Evolutionary conservation across 129 eudicot species (phyloP).

Genomic region (Sambucus nigra): DNA sequence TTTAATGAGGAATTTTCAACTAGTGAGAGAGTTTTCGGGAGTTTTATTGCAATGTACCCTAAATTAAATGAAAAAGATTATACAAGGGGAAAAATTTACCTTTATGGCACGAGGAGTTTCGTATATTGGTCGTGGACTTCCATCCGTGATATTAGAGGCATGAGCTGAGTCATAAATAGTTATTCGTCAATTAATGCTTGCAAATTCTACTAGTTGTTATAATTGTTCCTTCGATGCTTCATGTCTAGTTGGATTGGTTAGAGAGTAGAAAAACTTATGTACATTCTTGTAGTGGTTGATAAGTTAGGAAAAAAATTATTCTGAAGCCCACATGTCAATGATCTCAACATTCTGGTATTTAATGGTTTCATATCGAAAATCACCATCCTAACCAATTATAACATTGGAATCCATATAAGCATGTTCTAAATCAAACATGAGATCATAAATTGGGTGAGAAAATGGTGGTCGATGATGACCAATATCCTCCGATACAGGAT

Average conservation of each 20-base stretch:
- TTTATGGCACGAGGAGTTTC: constrained; percentile 92
- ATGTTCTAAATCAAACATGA: constrained; percentile 27
- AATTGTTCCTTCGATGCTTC: constrained; percentile 66
- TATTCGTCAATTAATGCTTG: constrained; percentile 65
- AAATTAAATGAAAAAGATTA: no score
- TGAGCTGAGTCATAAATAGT: constrained; percentile 84
- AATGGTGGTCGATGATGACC: no score
- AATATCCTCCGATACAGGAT: no score
- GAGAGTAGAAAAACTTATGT: constrained; percentile 82
- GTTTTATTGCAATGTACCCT: no score
- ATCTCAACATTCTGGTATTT: constrained; percentile 60
- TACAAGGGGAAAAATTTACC: constrained; percentile 23
- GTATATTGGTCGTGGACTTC: constrained; percentile 68
- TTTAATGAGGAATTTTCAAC: no score
- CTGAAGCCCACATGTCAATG: constrained; percentile 68
- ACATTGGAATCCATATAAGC: constrained; percentile 89
- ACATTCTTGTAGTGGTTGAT: constrained; percentile 52
- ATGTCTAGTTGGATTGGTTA: constrained; percentile 92
- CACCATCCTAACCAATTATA: constrained; percentile 83
- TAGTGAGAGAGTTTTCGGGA: no score
- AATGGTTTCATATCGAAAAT: constrained; percentile 40
- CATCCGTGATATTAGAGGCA: constrained; percentile 58
- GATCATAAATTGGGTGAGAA: no score
- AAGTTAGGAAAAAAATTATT: constrained; percentile 74
- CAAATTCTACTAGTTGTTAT: constrained; percentile 55